Conservation (phyloP, 176 grass and related monocot genomes). For the Musa beccarii region DNA sequence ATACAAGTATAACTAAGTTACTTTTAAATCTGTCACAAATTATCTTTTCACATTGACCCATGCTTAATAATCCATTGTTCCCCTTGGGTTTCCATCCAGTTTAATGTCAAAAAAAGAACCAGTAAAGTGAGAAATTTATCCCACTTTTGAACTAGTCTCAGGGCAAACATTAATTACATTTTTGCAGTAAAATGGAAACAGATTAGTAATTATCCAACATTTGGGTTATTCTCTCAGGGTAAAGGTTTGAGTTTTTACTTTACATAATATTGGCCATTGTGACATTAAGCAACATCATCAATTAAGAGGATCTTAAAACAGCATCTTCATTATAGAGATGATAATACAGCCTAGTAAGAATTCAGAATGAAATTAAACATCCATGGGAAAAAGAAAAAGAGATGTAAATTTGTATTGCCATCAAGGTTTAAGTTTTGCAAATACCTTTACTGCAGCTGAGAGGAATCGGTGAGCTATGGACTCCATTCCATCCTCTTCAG, state of each 20-base stretch:
- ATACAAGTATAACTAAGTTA: no score
- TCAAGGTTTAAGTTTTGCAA: background rate
- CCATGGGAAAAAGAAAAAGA: background rate
- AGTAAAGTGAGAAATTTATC: no score
- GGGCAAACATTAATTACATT: no score
- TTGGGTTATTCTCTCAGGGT: background rate
- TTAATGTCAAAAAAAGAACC: no score
- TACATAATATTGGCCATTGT: background rate
- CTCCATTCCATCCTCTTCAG: conserved; percentile 92
- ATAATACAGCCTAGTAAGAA: no score
- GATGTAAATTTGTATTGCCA: background rate
- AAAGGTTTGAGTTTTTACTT: background rate
- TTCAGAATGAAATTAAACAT: no score
- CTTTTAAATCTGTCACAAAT: no score
- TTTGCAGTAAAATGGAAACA: background rate
- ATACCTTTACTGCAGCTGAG: conserved; percentile 85
- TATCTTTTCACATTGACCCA: background rate
- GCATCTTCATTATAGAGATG: no score
- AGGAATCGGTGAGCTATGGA: conserved; percentile 95
- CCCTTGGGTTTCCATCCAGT: no score
- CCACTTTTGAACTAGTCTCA: no score
- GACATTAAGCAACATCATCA: no score
- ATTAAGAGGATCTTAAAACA: no score
- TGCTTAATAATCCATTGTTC: background rate
- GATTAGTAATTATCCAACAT: background rate